Base-by-base conservation (phyloP, 805 yeast genomes). In the Metschnikowia anglica region DNA sequence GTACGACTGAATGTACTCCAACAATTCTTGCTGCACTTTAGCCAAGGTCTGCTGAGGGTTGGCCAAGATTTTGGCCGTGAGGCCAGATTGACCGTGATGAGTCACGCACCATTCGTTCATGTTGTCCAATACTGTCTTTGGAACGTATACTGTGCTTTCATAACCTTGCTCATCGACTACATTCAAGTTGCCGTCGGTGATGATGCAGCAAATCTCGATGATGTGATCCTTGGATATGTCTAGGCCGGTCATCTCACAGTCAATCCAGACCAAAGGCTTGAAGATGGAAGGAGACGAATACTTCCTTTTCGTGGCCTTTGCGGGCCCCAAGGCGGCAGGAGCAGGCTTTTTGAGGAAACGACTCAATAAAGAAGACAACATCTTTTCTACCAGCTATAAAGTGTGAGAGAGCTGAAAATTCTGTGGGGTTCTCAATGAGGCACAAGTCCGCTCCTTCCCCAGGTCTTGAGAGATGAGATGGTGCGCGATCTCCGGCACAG, bases 181-280 rank as follows among this genome's bases (percentile, higher is more conserved):
- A 41, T 85, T 78, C 47, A 93, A 72, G 46, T 88, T 68, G 8
- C 86, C 88, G 57, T 91, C 96, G 2, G 99, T 93, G 34, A 93
- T 72, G 29, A 91, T 68, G 60, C 97, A 89, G 60, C 97, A 88
- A 20, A 93, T 82, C 63, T 93, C 99, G 46, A 93, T 86, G 53
- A 93, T 90, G 44, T 77, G 80, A 60, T 93, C 98, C 27, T 56
- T 52, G n/a, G 74, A 72, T n/a, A 82, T 80, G 54, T 91, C 85
- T 29, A 93, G 68, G 0, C 99, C 99, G 0, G 99, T 93, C 99
- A 93, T 93, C 62, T 93, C 99, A 65, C 98, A 93, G 66, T 93
- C 99, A 13, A 93, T 75, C 99, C 99, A 93, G 3, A 93, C 95
- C 15, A 91, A 71, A 1, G 74, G 74, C 41, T 62, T 59, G 46